Evolutionary conservation across 257 asterid genomes (phyloP).

Genomic region (Plantago ovata): DNA sequence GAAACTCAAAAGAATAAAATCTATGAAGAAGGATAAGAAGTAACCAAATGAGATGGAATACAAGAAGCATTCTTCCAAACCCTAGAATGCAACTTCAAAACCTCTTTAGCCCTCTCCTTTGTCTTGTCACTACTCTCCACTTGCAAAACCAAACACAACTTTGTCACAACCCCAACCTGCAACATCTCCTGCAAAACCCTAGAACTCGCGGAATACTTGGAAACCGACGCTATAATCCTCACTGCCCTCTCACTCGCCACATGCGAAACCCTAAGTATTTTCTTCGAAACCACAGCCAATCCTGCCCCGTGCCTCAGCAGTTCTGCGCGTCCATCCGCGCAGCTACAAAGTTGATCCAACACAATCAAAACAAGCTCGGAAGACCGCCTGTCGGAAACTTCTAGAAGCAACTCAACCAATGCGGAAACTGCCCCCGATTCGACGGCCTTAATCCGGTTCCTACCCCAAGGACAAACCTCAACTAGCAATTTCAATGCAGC

Average conservation of each 20-base stretch:
- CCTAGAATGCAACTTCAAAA: constrained; percentile 58
- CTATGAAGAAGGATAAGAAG: constrained; percentile 43
- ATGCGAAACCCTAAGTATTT: constrained; percentile 67
- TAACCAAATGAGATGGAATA: constrained; percentile 48
- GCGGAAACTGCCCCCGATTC: constrained; percentile 40
- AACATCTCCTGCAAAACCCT: constrained; percentile 64
- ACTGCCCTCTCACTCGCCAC: constrained; percentile 55
- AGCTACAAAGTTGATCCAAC: constrained; percentile 62
- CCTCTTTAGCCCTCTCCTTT: constrained; percentile 49
- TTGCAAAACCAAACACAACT: constrained; percentile 69
- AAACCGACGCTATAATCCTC: constrained; percentile 45
- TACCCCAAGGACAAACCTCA: constrained; percentile 62
- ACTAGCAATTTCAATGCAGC: constrained; percentile 51
- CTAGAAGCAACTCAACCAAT: constrained; percentile 51
- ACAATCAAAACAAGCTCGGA: constrained; percentile 42
- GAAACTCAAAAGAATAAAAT: background rate
- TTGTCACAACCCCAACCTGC: constrained; percentile 68
- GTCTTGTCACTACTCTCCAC: constrained; percentile 40
- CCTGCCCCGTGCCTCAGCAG: constrained; percentile 68
- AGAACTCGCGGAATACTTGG: constrained; percentile 39
- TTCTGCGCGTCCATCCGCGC: constrained; percentile 81
- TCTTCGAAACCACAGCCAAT: constrained; percentile 65
- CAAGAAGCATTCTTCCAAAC: constrained; percentile 69
- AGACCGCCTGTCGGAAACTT: constrained; percentile 34
- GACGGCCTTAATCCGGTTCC: constrained; percentile 53